Evolutionary conservation across 225 moss, liverwort and hornwort species (phyloP).

Genomic region (Takakia lepidozioides): DNA sequence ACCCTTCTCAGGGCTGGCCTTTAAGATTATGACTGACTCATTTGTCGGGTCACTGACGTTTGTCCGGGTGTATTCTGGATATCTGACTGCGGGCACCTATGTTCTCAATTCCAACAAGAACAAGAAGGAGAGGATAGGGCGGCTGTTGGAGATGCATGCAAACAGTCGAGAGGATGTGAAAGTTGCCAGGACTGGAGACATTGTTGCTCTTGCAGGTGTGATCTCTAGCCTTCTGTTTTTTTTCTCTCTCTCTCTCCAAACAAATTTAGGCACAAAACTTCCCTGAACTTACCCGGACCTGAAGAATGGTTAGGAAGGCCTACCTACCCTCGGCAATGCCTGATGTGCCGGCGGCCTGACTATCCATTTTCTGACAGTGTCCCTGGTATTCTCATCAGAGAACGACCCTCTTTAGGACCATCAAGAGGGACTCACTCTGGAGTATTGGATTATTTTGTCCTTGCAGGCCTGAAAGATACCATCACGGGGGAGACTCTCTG

Average conservation of each 20-base stretch:
- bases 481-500: conserved; percentile 92
- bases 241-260: neutral
- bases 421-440: neutral
- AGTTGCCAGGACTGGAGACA: conserved; percentile 82
- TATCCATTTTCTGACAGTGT: no score
- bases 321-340: no score
- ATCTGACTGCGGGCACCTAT: conserved; percentile 72
- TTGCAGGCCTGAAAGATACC: conserved; percentile 82
- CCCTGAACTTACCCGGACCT: no score
- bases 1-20: conserved; percentile 90
- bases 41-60: conserved; percentile 97
- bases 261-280: no score
- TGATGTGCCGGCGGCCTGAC: no score
- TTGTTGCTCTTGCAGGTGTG: conserved; percentile 73
- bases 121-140: conserved; percentile 87
- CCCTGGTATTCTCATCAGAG: no score
- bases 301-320: no score
- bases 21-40: conserved; percentile 95
- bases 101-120: conserved; percentile 85
- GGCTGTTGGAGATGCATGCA: conserved; percentile 95
- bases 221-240: neutral
- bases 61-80: conserved; percentile 85
- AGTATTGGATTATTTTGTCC: neutral
- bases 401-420: no score
- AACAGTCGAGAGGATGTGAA: conserved; percentile 96